Evolutionary conservation across 176 grass and related monocot genomes (phyloP).

Genomic region (Oryza brachyantha): DNA sequence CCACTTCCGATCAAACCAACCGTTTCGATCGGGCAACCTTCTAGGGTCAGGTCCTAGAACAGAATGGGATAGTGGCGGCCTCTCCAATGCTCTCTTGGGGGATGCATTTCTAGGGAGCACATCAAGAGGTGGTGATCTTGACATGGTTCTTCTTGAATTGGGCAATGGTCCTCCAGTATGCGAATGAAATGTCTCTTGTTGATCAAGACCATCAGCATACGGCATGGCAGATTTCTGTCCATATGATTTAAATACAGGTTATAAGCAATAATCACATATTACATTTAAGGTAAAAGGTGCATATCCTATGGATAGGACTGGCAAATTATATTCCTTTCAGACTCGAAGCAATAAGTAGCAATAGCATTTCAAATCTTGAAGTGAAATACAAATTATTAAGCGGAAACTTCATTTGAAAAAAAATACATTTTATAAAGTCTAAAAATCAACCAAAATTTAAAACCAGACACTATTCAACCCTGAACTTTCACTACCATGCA

Average conservation of each 20-base stretch:
- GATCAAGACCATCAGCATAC: slow-evolving; percentile 55
- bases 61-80: slow-evolving; percentile 50
- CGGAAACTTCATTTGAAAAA: background rate
- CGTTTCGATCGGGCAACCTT: slow-evolving; percentile 48
- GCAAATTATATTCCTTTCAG: too few species aligned
- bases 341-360: background rate
- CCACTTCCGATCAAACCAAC: slow-evolving; percentile 38
- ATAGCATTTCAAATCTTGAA: slow-evolving; percentile 11
- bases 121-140: slow-evolving; percentile 66
- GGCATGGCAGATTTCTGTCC: slow-evolving; percentile 44
- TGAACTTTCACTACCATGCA: too few species aligned
- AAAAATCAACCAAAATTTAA: too few species aligned
- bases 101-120: slow-evolving; percentile 42
- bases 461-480: too few species aligned
- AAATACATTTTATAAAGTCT: too few species aligned
- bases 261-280: slow-evolving; percentile 17
- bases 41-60: slow-evolving; percentile 41
- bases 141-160: slow-evolving; percentile 56
- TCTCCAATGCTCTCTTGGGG: slow-evolving; percentile 46
- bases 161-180: slow-evolving; percentile 30
- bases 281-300: background rate
- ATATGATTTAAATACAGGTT: slow-evolving; percentile 35
- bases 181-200: slow-evolving; percentile 43
- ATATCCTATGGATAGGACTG: too few species aligned
- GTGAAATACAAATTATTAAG: background rate